Conservation (phyloP, 176 grass and related monocot species). For the Carex scoparia region DNA sequence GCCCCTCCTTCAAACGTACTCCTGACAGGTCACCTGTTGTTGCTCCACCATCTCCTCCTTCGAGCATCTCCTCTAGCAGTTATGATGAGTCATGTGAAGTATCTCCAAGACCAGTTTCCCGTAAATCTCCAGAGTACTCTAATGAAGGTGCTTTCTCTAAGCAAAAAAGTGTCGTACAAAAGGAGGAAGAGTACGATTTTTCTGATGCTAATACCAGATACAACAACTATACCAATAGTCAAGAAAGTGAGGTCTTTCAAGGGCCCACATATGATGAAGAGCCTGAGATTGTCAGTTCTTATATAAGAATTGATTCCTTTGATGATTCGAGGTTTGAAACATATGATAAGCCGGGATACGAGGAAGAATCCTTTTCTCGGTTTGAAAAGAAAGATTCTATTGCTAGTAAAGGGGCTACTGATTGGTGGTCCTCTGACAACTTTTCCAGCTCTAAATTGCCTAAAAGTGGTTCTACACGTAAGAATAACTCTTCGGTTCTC, state of each 20-base stretch:
- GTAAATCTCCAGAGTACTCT: conserved; percentile 1
- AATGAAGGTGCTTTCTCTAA: not conserved
- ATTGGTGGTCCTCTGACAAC: not conserved
- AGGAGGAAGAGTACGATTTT: conserved; percentile 1
- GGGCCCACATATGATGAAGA: not conserved
- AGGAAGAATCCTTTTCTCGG: conserved; percentile 3
- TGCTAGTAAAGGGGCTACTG: not conserved
- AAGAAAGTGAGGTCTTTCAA: not conserved
- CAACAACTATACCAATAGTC: not conserved
- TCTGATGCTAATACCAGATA: not conserved
- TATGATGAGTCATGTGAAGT: not conserved
- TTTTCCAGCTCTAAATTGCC: not conserved
- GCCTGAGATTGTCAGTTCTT: not conserved
- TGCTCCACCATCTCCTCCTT: conserved; percentile 19
- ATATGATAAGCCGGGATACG: not conserved
- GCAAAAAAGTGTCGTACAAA: not conserved
- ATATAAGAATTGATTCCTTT: conserved; percentile 4
- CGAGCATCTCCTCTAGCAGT: not conserved
- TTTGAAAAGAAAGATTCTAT: not conserved
- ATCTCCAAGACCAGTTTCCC: not conserved
- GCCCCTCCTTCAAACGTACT: not conserved
- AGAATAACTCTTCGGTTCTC: not conserved
- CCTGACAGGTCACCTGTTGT: not conserved
- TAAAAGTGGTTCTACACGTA: not conserved
- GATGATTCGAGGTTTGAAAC: conserved; percentile 6